A percentile compares a stretch with the other conserved stretches of the same genome.
Evolutionary conservation across 306 rosid genomes (phyloP).

Genomic region (Fragaria iinumae): DNA sequence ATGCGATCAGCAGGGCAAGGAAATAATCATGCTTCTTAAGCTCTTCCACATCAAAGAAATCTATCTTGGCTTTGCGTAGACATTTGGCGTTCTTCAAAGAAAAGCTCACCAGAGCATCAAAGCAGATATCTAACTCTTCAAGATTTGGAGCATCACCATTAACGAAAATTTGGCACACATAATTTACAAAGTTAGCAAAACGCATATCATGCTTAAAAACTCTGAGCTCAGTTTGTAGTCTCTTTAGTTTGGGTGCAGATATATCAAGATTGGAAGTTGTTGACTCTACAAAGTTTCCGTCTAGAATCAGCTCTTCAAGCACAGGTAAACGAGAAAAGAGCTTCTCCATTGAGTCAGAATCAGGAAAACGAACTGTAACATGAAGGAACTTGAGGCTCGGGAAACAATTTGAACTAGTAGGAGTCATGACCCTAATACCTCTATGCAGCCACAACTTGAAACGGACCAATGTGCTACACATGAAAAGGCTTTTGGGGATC

Average conservation of each 20-base stretch:
- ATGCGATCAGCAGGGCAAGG: background rate
- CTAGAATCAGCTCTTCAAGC: background rate
- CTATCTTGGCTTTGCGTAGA: background rate
- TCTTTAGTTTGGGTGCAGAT: background rate
- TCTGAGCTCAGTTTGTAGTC: background rate
- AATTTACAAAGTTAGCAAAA: too few relatives aligned
- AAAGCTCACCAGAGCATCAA: background rate
- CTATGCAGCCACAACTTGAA: too few relatives aligned
- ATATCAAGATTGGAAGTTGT: background rate
- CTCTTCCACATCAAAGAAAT: background rate
- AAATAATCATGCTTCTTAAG: background rate
- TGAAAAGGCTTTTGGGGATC: background rate
- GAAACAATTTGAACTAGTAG: background rate
- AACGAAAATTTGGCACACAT: background rate
- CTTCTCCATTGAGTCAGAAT: background rate
- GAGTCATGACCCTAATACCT: background rate
- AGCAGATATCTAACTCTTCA: background rate
- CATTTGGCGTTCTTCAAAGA: background rate
- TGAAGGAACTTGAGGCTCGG: background rate
- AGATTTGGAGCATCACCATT: background rate
- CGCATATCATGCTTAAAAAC: background rate
- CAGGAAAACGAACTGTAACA: background rate
- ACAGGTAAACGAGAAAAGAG: background rate
- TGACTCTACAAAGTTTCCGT: background rate
- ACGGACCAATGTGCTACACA: background rate